These are phyloP conservation scores for Anastatica hierochuntica DNA, from an alignment of 345 rosid genomes.

Conservation along the genomic window DNA sequence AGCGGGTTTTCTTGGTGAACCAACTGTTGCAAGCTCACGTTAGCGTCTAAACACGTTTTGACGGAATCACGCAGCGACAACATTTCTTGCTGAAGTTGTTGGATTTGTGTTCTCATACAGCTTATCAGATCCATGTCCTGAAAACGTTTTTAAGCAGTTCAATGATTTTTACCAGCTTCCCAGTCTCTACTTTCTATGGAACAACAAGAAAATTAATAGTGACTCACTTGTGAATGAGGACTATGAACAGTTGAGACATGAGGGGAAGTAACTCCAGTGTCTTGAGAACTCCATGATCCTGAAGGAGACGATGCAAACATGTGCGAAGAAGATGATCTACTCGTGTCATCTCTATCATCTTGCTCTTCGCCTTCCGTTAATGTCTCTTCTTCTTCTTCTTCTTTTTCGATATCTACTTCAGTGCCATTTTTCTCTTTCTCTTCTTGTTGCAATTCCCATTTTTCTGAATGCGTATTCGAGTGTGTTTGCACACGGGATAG, in stretches of 20 bases:
- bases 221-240: constrained; percentile 17
- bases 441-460: no score
- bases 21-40: constrained; percentile 36
- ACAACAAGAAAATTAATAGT: not conserved
- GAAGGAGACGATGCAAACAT: constrained; percentile 23
- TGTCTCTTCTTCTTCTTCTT: constrained; percentile 24
- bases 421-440: constrained; percentile 2
- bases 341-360: constrained; percentile 21
- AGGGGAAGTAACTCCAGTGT: constrained; percentile 31
- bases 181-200: no score
- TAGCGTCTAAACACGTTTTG: constrained; percentile 49
- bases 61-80: constrained; percentile 47
- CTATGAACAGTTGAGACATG: constrained; percentile 4
- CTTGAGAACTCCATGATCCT: constrained; percentile 49
- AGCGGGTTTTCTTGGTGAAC: constrained; percentile 30
- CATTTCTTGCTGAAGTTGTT: constrained; percentile 64
- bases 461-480: constrained; percentile 19
- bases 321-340: constrained; percentile 30
- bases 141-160: not conserved
- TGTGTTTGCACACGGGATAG: constrained; percentile 40
- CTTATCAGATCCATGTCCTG: constrained; percentile 69
- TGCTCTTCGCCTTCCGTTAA: constrained; percentile 16
- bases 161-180: no score
- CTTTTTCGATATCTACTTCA: constrained; percentile 3
- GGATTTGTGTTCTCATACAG: constrained; percentile 57